Percentiles rank a stretch among this genome's conserved stretches.
phyloP scores from a whole-genome alignment of 352 stramenopile genomes.

The Pythium rishiriense region DNA sequence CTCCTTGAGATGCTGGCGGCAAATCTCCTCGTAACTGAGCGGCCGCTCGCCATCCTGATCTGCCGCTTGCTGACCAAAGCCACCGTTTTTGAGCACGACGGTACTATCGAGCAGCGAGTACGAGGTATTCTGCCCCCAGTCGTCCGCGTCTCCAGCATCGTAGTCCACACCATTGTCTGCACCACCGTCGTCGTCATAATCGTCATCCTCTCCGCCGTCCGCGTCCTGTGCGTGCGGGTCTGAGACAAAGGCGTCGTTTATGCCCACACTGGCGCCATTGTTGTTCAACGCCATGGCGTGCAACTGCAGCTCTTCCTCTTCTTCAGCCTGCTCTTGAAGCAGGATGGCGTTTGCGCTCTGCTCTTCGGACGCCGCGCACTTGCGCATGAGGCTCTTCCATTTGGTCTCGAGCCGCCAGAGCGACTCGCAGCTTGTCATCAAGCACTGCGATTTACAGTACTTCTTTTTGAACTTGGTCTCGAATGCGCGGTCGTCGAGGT shows the following conservation, averaged over 20 bases:
- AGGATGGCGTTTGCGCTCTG: conserved; percentile 68
- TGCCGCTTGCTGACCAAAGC: conserved; percentile 2
- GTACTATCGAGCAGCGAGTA: conserved; percentile 21
- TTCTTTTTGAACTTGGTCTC: conserved; percentile 65
- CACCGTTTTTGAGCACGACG: conserved; percentile 22
- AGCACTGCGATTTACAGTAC: conserved; percentile 52
- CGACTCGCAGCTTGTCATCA: conserved; percentile 52
- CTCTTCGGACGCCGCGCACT: conserved; percentile 45
- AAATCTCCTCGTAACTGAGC: conserved; percentile 73
- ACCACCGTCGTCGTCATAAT: conserved; percentile 37
- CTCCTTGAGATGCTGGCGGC: conserved; percentile 67
- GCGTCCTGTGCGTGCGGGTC: conserved; percentile 23
- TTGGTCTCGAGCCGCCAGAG: conserved; percentile 71
- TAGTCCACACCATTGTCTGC: conserved; percentile 40
- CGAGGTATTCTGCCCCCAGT: conserved; percentile 34
- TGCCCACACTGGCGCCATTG: conserved; percentile 32
- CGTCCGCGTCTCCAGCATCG: conserved; percentile 31
- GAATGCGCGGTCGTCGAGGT: conserved; percentile 48
- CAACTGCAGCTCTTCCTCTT: conserved; percentile 64
- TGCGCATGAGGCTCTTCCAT: conserved; percentile 59
- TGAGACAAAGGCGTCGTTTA: conserved; percentile 29
- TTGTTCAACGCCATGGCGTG: conserved; percentile 36
- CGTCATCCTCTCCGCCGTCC: conserved; percentile 19
- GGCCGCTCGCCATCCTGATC: conserved; percentile 25
- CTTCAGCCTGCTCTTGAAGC: conserved; percentile 62